Base-by-base conservation (phyloP, 1,284 basidiomycete species). In the Trametes polyzona region DNA sequence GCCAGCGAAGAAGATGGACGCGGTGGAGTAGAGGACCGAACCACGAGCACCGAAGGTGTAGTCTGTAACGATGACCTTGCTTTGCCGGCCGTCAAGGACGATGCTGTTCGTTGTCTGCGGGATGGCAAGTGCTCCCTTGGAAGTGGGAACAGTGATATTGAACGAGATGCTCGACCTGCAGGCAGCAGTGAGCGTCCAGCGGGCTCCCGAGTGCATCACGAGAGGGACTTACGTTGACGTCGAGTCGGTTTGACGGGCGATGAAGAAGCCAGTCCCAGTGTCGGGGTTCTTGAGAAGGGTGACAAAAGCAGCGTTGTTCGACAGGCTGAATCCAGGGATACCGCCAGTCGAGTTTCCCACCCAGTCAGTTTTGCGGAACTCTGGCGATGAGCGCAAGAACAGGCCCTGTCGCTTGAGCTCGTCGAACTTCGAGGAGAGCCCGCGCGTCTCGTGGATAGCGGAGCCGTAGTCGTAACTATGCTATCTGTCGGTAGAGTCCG, bases 331-430 rank as follows among this genome's bases (percentile, higher is more conserved):
- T 8, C 81, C 75, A 3, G 71, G 68, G 11, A 69, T 70, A 8
- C 81, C 81, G 5, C 76, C 81, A 19, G 76, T 80, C 33, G 82
- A 79, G 62, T 91, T 81, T 1, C 84, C 84, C n/a, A 92, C 73
- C 80, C 84, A 83, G 61, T 91, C 81, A 0, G 91, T 92, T 72
- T 90, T 89, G 71, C 84, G 83, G 67, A 93, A 90, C 41, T 87
- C 84, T 0, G 84, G 86, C 5, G 88, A 86, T 64, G 84, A 88
- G 30, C 90, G 84, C 27, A 92, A 70, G 75, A 93, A 93, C 1
- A 92, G 67, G 10, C 81, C 86, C 68, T 93, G 84, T 16, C 83
- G 78, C 68, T 93, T 93, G 36, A 93, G 74, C 64, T 92, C 90
- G 46, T 84, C 78, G 68, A 81, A 90, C 69, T 93, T 93, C 11